Evolutionary conservation across 73 alveolate species (phyloP), one percentile per base, ranked within the genome.

Genomic region (Blepharisma stoltei): DNA sequence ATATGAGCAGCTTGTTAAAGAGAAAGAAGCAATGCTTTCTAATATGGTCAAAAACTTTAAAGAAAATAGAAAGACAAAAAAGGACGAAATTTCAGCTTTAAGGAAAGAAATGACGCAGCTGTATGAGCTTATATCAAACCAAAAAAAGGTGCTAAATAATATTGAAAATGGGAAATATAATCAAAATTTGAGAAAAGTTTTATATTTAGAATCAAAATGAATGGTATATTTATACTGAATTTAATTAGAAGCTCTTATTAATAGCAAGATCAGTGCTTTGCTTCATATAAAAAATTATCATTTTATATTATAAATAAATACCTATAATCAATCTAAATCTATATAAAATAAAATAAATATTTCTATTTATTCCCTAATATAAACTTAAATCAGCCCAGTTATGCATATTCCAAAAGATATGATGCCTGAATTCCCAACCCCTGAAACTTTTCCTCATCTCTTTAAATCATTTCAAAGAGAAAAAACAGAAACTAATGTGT

Each of bases 41-140:
- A 77, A 55, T 11, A 71, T 82, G 69, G 71, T 76, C 2, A 54
- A 77, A 8, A 82, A 82, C 6, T 82, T 82, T 46, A 44, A 82
- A 32, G 47, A 25, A n/a, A 71, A 73, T 20, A 44, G 46, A 23
- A 45, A 55, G 14, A 27, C 77, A 54, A 82, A 82, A 70, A 82
- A 82, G 11, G 67, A 55, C 1, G 76, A 81, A 70, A 78, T 81
- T 27, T 27, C 9, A 37, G 44, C 25, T 5, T 69, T 80, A 1
- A 6, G 85, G 18, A 77, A 32, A 20, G 89, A 81, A 70, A 21
- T 81, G 45, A 20, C 69, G 6, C 9, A 27, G 25, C 49, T 81
- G 6, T 81, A 41, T 48, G 49, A 52, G 8, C 49, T 76, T 23
- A n/a, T 55, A 6, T 6, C 20, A 54, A 55, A 52, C 67, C 70